Base-by-base conservation (phyloP, 257 asterid genomes). In the Solanum chiquidenum region DNA sequence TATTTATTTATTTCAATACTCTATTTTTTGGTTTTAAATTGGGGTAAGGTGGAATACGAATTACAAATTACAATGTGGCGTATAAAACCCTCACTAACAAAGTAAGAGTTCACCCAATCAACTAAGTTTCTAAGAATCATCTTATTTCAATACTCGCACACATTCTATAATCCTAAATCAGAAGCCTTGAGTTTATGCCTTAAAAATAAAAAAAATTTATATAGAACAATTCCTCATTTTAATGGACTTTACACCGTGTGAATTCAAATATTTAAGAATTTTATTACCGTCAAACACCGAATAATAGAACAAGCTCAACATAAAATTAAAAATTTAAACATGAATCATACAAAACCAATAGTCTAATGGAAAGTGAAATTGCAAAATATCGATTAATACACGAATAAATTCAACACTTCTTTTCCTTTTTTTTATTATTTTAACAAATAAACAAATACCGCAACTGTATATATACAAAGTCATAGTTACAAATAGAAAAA, bases 131-230 rank as follows among this genome's bases (percentile, higher is more conserved):
- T 42, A 42, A 10, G 2, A 42, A 3, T 42, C 12, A 42, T 5
- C 14, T 42, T 42, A 42, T 42, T 42, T 42, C 49, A 42, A 3
- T 12, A 42, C 12, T 40, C 44, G 1, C 44, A 40, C 49, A 42
- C 5, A 0, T 42, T 42, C 2, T 42, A 10, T 2, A 42, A 42
- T 3, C 1, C 11, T 21, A n/a, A 60, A 62, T 62, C 6, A 62
- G 1, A 25, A 1, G 9, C 7, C 1, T 66, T 27, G 0, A 66
- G 1, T 12, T 66, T 0, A 7, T 11, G 1, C 5, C 10, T 12
- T 27, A 13, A 68, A 68, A 12, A 12, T 68, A 13, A 4, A 68
- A 68, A 27, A 0, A 68, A 68, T 6, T 13, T 16, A 68, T 68
- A 29, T 7, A 68, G 2, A 68, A 68, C 3, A 68, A 16, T 1